Base-by-base conservation (phyloP, 202 grass and related monocot species). In the Setaria viridis region DNA sequence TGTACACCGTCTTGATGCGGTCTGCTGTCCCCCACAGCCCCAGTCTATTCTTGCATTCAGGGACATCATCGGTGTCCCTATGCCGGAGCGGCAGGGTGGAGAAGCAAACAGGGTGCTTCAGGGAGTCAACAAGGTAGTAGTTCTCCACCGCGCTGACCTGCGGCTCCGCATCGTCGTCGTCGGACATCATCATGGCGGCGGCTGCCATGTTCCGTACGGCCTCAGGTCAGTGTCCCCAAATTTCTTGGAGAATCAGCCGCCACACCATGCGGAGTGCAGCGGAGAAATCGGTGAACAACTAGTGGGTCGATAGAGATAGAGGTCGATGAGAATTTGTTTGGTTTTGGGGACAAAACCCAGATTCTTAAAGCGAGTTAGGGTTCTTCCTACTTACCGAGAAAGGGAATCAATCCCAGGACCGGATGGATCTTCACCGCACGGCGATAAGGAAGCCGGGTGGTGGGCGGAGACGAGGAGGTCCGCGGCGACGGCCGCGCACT, bases 11-110 rank as follows among this genome's bases (percentile, higher is more conserved):
- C 45, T 86, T 37, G 62, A 88, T 83, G 4, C 82, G 74, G 45
- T 87, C 86, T 8, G 32, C 63, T 5, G 54, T 91, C 15, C 93
- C 95, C 39, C 82, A 25, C 81, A 98, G 81, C 49, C 87, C 81
- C 32, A 95, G 75, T 15, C 57, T 50, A 19, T 7, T 21, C 25
- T 81, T 62, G 34, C 51, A 66, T 62, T 29, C 45, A 15, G 68
- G 48, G 2, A 71, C 62, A 41, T 62, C 69, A 2, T 90, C 39
- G 10, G 37, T 19, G 10, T 57, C 79, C 21, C 30, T 39, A 11
- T 88, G 80, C 13, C 11, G 53, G 39, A 88, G 59, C 13, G 92
- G 92, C 29, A 97, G 69, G 53, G 76, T 62, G 0, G 87, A 79
- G 53, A 97, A 87, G 57, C 89, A 91, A 85, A 90, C 75, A 8